Conservation (phyloP, 2,329 filamentous ascomycete species). For the Cytospora piceae region DNA sequence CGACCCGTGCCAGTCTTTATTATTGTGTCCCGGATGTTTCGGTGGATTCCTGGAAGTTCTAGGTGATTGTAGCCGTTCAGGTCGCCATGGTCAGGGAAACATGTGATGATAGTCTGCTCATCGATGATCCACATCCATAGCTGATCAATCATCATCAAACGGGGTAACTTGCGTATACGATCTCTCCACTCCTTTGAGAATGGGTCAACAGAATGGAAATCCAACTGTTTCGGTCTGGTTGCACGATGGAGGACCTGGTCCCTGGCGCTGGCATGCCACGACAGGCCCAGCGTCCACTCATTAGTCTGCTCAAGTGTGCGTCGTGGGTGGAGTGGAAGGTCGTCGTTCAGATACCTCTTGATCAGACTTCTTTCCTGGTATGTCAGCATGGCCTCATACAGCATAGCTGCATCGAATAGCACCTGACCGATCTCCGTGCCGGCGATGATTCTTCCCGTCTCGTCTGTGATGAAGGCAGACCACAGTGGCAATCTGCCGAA, state of each 20-base stretch:
- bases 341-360: slow-evolving; percentile 38
- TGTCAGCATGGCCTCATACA: slow-evolving; percentile 44
- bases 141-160: slow-evolving; percentile 40
- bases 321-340: slow-evolving; percentile 47
- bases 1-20: slow-evolving; percentile 34
- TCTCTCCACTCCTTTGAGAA: slow-evolving; percentile 28
- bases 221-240: slow-evolving; percentile 35
- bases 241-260: slow-evolving; percentile 49
- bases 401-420: slow-evolving; percentile 40
- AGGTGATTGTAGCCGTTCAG: slow-evolving; percentile 43
- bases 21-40: slow-evolving; percentile 43
- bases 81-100: slow-evolving; percentile 46
- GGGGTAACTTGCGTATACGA: slow-evolving; percentile 36
- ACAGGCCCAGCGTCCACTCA: slow-evolving; percentile 43
- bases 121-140: slow-evolving; percentile 42
- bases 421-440: slow-evolving; percentile 35
- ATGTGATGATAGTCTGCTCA: slow-evolving; percentile 38
- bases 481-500: slow-evolving; percentile 10
- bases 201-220: slow-evolving; percentile 33
- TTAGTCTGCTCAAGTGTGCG: slow-evolving; percentile 53
- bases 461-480: slow-evolving; percentile 22
- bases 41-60: slow-evolving; percentile 43
- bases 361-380: slow-evolving; percentile 43
- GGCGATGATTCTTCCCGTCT: slow-evolving; percentile 19
- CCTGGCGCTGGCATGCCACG: slow-evolving; percentile 41